These are phyloP conservation scores for Amanita thiersii DNA, from an alignment of 768 basidiomycete species.

Conservation along the genomic window DNA sequence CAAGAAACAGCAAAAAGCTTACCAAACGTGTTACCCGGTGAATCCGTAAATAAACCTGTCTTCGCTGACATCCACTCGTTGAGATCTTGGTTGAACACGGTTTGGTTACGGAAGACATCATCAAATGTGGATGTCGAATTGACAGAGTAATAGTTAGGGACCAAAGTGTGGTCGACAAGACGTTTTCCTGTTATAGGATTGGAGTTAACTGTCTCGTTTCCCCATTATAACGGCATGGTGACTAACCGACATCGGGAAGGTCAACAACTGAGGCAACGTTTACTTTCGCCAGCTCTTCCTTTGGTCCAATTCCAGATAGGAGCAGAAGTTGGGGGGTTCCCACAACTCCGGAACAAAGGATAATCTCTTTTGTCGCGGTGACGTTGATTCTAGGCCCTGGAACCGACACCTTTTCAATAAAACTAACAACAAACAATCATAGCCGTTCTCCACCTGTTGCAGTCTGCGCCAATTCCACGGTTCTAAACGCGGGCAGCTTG, in stretches of 20 bases:
- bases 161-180: background rate
- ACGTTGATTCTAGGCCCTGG: too few relatives aligned
- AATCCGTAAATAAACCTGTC: conserved; percentile 17
- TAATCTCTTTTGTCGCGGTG: conserved; percentile 25
- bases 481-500: too few relatives aligned
- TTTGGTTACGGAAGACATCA: conserved; percentile 15
- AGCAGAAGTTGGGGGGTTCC: conserved; percentile 26
- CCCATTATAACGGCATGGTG: conserved; percentile 24
- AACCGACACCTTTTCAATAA: too few relatives aligned
- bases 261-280: conserved; percentile 20
- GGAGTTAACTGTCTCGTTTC: background rate
- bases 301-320: conserved; percentile 26
- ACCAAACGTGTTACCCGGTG: conserved; percentile 12
- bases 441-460: too few relatives aligned
- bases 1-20: too few relatives aligned
- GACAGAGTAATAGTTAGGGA: conserved; percentile 16
- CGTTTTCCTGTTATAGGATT: background rate
- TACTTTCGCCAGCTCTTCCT: conserved; percentile 14
- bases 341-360: conserved; percentile 28
- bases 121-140: conserved; percentile 21
- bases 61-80: conserved; percentile 19
- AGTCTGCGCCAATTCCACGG: too few relatives aligned
- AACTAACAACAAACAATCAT: too few relatives aligned
- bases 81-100: conserved; percentile 15
- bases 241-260: conserved; percentile 26